Conservation (phyloP, 1,139 yeast species). For the Zygoascus meyerae region DNA sequence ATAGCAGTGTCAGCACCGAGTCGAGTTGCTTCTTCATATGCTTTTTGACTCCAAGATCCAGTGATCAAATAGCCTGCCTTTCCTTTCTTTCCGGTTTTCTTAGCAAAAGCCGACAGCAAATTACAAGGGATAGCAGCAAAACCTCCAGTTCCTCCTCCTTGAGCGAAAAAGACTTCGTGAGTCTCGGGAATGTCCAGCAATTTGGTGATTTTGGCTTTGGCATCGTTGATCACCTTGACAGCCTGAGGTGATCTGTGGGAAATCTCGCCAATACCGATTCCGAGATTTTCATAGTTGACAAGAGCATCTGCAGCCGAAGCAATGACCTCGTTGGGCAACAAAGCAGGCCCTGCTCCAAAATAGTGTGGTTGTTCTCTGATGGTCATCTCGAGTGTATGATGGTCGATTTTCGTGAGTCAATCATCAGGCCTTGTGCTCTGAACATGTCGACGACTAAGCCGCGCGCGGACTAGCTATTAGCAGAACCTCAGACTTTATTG, state of each 20-base stretch:
- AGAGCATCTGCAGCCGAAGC: conserved; percentile 85
- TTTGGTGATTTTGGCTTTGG: conserved; percentile 60
- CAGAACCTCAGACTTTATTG: too few relatives aligned
- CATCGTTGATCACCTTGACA: conserved; percentile 62
- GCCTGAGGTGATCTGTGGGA: conserved; percentile 92
- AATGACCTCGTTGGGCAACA: conserved; percentile 74
- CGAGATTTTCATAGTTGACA: conserved; percentile 58
- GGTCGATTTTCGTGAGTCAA: neutral
- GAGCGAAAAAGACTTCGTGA: conserved; percentile 88
- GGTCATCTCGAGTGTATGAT: neutral
- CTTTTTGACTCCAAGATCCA: conserved; percentile 89
- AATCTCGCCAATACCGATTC: conserved; percentile 90
- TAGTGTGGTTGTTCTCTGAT: conserved; percentile 50
- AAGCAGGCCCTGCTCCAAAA: conserved; percentile 98
- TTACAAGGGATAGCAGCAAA: conserved; percentile 85
- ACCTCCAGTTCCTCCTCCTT: conserved; percentile 97
- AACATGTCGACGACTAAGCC: too few relatives aligned
- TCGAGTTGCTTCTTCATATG: conserved; percentile 79
- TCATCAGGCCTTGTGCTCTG: too few relatives aligned
- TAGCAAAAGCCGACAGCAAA: conserved; percentile 67
- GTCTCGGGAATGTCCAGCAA: conserved; percentile 77
- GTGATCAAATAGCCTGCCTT: conserved; percentile 84
- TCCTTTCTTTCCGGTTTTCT: conserved; percentile 56
- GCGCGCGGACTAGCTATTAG: too few relatives aligned
- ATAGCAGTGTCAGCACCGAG: conserved; percentile 72